phyloP scores from a whole-genome alignment of 352 stramenopile genomes.

The Globisporangium ultimum region DNA sequence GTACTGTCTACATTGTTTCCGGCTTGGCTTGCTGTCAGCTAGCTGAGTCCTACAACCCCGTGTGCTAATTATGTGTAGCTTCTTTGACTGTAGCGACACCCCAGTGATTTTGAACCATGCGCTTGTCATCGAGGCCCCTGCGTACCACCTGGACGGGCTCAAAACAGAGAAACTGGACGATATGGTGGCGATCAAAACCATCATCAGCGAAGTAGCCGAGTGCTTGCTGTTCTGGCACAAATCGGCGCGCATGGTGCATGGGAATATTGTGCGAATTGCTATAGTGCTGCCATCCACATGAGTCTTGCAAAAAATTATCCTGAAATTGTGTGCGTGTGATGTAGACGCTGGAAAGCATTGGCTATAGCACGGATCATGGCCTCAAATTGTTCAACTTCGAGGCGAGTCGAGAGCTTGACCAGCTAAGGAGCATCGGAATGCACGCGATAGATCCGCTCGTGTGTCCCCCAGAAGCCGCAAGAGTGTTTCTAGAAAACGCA shows the following conservation, averaged over 20 bases:
- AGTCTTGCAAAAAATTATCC: not conserved
- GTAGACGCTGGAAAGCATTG: constrained; percentile 39
- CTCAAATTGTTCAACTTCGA: constrained; percentile 44
- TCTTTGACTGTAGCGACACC: constrained; percentile 28
- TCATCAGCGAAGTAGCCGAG: constrained; percentile 42
- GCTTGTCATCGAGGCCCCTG: constrained; percentile 50
- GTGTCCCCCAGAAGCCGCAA: constrained; percentile 52
- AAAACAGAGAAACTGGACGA: constrained; percentile 30
- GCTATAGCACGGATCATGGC: constrained; percentile 36
- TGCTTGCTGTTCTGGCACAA: constrained; percentile 60
- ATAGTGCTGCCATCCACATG: not conserved
- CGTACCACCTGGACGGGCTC: constrained; percentile 43
- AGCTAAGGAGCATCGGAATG: constrained; percentile 23
- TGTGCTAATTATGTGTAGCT: constrained; percentile 21
- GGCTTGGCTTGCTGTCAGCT: constrained; percentile 1
- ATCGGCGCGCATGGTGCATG: constrained; percentile 47
- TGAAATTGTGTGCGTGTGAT: not conserved
- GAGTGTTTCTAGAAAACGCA: constrained; percentile 36
- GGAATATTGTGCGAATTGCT: constrained; percentile 58
- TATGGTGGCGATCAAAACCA: constrained; percentile 18
- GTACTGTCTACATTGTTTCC: not conserved
- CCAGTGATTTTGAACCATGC: constrained; percentile 50
- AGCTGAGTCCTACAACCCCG: constrained; percentile 5
- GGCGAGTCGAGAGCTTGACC: constrained; percentile 35
- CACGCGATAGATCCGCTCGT: constrained; percentile 22